Evolutionary conservation across 495 filamentous ascomycete species (phyloP).

Genomic region (Xanthoparmelia taractica): DNA sequence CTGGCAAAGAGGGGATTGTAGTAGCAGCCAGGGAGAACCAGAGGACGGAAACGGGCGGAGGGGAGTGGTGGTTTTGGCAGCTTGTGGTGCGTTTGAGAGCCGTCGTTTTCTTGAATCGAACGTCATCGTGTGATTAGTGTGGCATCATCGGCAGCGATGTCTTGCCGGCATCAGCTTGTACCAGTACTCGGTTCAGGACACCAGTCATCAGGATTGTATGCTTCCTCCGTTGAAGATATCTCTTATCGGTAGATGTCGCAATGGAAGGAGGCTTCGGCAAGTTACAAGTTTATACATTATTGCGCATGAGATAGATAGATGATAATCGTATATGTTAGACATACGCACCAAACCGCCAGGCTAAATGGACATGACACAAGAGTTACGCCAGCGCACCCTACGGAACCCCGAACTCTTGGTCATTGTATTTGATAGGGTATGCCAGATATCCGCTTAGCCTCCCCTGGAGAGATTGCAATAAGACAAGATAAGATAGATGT

Average conservation of each 20-base stretch:
- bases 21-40: too few species aligned
- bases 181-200: too few species aligned
- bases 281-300: conserved; percentile 8
- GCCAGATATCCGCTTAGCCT: conserved; percentile 16
- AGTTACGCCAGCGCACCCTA: conserved; percentile 18
- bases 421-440: conserved; percentile 6
- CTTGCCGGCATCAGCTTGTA: too few species aligned
- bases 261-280: neutral
- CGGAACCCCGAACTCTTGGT: conserved; percentile 7
- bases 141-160: too few species aligned
- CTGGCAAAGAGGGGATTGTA: too few species aligned
- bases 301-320: neutral
- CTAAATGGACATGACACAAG: conserved; percentile 19
- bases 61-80: too few species aligned
- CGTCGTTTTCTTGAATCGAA: too few species aligned
- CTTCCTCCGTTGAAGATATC: neutral
- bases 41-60: too few species aligned
- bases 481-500: conserved; percentile 16
- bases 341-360: conserved; percentile 20
- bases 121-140: too few species aligned
- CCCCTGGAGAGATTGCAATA: conserved; percentile 18
- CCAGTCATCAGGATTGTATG: too few species aligned
- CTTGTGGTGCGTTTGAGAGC: too few species aligned
- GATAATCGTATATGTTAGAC: conserved; percentile 15
- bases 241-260: neutral